Evolutionary conservation across 1,284 basidiomycete genomes (phyloP).

Genomic region (Peniophora sp.): DNA sequence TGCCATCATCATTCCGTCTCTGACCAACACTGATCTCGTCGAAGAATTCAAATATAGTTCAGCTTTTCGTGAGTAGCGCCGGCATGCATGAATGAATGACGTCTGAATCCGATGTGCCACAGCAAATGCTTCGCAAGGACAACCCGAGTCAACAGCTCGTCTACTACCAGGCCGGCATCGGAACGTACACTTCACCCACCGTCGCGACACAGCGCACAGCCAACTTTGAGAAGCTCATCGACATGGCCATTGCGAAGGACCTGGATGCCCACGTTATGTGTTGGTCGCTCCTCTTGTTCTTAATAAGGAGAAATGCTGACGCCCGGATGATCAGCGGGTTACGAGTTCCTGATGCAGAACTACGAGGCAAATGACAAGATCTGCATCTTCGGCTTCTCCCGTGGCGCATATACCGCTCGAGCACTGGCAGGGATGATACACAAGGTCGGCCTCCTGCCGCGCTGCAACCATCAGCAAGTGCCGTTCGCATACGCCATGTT

Average conservation of each 20-base stretch:
- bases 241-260: constrained; percentile 45
- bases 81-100: too few relatives aligned
- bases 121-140: constrained; percentile 39
- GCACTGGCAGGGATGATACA: constrained; percentile 49
- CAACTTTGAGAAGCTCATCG: constrained; percentile 34
- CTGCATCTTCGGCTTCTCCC: constrained; percentile 57
- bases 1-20: constrained; percentile 4
- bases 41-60: constrained; percentile 42
- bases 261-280: constrained; percentile 50
- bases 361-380: constrained; percentile 46
- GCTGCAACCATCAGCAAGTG: constrained; percentile 41
- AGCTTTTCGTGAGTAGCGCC: constrained; percentile 35
- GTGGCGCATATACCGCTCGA: constrained; percentile 52
- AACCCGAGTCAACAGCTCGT: constrained; percentile 44
- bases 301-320: too few relatives aligned
- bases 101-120: too few relatives aligned
- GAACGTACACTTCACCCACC: constrained; percentile 43
- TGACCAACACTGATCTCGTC: background rate
- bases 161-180: constrained; percentile 55
- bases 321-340: constrained; percentile 35
- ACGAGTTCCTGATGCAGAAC: constrained; percentile 59
- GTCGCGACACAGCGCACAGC: constrained; percentile 32
- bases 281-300: constrained; percentile 13
- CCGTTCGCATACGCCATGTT: constrained; percentile 38
- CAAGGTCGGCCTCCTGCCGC: constrained; percentile 51